Percentiles rank a stretch among this genome's conserved stretches.
Conservation (phyloP, 2,329 filamentous ascomycete species). For the Cordyceps militaris region DNA sequence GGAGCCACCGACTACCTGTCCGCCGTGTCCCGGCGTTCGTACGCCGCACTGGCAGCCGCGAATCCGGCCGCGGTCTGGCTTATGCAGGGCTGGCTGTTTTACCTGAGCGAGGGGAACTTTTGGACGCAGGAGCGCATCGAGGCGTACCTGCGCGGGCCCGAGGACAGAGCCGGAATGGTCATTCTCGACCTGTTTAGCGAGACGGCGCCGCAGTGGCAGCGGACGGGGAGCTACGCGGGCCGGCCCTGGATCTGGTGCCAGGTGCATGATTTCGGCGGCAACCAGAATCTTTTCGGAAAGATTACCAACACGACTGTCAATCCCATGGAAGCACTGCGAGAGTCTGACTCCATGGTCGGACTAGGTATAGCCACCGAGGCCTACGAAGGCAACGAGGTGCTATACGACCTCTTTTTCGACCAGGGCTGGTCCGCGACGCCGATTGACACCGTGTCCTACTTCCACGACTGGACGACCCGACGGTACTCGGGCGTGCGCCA, state of each 20-base stretch:
- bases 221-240: constrained; percentile 42
- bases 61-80: constrained; percentile 44
- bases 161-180: constrained; percentile 37
- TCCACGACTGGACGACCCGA: constrained; percentile 35
- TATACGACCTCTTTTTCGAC: constrained; percentile 43
- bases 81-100: constrained; percentile 47
- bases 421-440: constrained; percentile 40
- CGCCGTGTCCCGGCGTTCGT: constrained; percentile 29
- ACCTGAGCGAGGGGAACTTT: constrained; percentile 30
- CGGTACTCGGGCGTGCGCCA: constrained; percentile 29
- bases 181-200: constrained; percentile 46
- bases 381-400: constrained; percentile 46
- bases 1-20: neutral
- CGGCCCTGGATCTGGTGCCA: constrained; percentile 50
- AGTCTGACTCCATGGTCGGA: constrained; percentile 36
- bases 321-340: constrained; percentile 35
- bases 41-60: constrained; percentile 39
- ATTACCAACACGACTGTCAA: constrained; percentile 41
- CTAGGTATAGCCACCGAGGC: constrained; percentile 43
- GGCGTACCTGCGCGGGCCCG: constrained; percentile 41
- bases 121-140: constrained; percentile 39
- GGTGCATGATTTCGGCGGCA: constrained; percentile 43
- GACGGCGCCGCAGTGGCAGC: constrained; percentile 41
- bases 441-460: constrained; percentile 38
- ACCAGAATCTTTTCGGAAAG: constrained; percentile 43